These are phyloP conservation scores for Celoporthe dispersa DNA, from an alignment of 2,329 filamentous ascomycete species.

Conservation along the genomic window DNA sequence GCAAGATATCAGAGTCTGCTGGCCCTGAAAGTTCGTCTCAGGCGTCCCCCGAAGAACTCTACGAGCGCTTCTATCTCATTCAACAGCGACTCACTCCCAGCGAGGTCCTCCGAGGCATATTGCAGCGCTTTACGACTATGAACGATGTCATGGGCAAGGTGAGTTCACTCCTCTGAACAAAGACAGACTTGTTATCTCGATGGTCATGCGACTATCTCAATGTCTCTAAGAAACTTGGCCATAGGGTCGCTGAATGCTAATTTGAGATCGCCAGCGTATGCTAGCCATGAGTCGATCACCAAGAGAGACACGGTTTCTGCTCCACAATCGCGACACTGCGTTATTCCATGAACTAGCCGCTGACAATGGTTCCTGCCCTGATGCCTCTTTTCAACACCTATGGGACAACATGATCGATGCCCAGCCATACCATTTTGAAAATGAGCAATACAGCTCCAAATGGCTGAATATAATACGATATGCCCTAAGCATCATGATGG, in stretches of 20 bases:
- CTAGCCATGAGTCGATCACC: constrained; percentile 5
- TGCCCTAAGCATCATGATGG: constrained; percentile 9
- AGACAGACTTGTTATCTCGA: background rate
- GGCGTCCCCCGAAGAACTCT: background rate
- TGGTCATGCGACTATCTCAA: too few species aligned
- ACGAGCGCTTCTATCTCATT: background rate
- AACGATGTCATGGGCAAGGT: constrained; percentile 4
- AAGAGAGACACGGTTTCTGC: constrained; percentile 5
- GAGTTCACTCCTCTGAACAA: background rate
- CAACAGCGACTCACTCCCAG: background rate
- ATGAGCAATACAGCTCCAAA: background rate
- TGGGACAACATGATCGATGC: background rate
- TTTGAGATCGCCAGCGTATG: constrained; percentile 4
- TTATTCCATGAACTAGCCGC: background rate
- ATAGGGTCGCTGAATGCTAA: background rate
- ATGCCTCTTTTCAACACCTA: background rate
- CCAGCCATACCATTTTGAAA: constrained; percentile 4
- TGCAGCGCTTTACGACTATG: constrained; percentile 16
- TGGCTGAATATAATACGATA: constrained; percentile 2
- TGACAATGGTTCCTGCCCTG: background rate
- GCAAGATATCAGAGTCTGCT: background rate
- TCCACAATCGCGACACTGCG: background rate
- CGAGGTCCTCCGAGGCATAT: constrained; percentile 1
- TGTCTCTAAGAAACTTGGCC: too few species aligned
- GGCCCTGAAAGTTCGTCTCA: too few species aligned